These are phyloP conservation scores for Solanum appendiculatum DNA, from an alignment of 257 asterid genomes.

Conservation along the genomic window DNA sequence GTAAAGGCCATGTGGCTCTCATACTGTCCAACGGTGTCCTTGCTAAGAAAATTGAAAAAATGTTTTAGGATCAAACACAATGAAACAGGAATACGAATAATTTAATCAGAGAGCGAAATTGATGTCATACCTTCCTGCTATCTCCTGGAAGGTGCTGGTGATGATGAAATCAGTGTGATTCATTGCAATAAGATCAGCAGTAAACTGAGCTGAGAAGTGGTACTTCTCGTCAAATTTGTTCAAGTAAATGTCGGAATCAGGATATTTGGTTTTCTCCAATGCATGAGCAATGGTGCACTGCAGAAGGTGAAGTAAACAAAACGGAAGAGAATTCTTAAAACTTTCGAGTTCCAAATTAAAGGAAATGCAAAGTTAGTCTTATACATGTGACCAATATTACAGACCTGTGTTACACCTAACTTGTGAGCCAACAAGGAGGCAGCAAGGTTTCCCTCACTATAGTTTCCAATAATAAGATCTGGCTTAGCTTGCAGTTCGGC, in stretches of 20 bases:
- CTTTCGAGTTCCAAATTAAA: background rate
- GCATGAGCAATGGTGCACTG: conserved; percentile 98
- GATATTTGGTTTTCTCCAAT: conserved; percentile 87
- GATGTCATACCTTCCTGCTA: conserved; percentile 75
- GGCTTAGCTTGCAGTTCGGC: conserved; percentile 80
- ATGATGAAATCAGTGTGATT: conserved; percentile 96
- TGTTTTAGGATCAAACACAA: background rate
- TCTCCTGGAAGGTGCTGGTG: conserved; percentile 96
- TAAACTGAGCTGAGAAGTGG: conserved; percentile 93
- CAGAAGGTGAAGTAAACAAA: background rate
- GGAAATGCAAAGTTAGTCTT: background rate
- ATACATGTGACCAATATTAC: background rate
- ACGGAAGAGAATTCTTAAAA: background rate
- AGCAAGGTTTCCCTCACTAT: conserved; percentile 93
- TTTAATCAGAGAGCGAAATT: background rate
- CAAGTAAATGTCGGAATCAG: conserved; percentile 76
- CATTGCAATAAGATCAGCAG: conserved; percentile 96
- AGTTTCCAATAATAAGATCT: conserved; percentile 87
- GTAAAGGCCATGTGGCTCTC: conserved; percentile 96
- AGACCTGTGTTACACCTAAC: conserved; percentile 93
- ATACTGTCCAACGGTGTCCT: conserved; percentile 96
- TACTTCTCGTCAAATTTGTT: conserved; percentile 83
- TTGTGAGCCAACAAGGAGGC: conserved; percentile 94
- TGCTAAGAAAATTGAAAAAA: conserved; percentile 26
- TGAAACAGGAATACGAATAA: background rate